Evolutionary conservation across 2,329 filamentous ascomycete genomes (phyloP).

Genomic region (Penicillium sumatraense): DNA sequence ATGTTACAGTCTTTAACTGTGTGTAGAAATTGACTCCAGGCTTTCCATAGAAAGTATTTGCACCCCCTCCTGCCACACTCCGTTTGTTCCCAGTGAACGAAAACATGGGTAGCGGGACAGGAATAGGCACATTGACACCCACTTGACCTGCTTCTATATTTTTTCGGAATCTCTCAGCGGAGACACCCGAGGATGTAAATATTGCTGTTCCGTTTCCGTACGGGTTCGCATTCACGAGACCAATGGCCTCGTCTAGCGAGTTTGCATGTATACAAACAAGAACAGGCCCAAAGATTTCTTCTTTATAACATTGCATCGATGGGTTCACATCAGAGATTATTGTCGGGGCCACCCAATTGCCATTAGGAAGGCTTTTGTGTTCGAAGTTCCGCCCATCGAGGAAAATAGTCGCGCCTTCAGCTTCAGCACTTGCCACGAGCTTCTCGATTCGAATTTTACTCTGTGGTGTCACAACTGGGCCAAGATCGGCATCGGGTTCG

Average conservation of each 20-base stretch:
- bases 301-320: slow-evolving; percentile 65
- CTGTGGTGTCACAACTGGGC: slow-evolving; percentile 63
- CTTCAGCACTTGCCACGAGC: slow-evolving; percentile 61
- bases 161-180: slow-evolving; percentile 62
- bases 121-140: slow-evolving; percentile 67
- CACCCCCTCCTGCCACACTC: slow-evolving; percentile 84
- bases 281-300: slow-evolving; percentile 68
- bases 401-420: slow-evolving; percentile 63
- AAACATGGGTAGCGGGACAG: slow-evolving; percentile 63
- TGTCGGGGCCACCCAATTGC: slow-evolving; percentile 48
- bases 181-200: slow-evolving; percentile 64
- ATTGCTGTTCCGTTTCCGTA: slow-evolving; percentile 68
- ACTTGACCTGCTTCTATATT: slow-evolving; percentile 67
- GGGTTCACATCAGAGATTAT: slow-evolving; percentile 65
- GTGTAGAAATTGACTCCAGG: slow-evolving; percentile 17
- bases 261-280: slow-evolving; percentile 62
- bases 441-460: slow-evolving; percentile 63
- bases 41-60: slow-evolving; percentile 35
- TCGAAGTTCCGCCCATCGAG: slow-evolving; percentile 50
- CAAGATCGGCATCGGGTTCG: slow-evolving; percentile 61
- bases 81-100: slow-evolving; percentile 74
- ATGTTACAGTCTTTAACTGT: slow-evolving; percentile 11
- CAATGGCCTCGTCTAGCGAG: slow-evolving; percentile 63
- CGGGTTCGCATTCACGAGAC: slow-evolving; percentile 65
- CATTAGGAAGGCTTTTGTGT: slow-evolving; percentile 4